Conservation (phyloP, 176 grass and related monocot genomes). For the Oryza rufipogon region DNA sequence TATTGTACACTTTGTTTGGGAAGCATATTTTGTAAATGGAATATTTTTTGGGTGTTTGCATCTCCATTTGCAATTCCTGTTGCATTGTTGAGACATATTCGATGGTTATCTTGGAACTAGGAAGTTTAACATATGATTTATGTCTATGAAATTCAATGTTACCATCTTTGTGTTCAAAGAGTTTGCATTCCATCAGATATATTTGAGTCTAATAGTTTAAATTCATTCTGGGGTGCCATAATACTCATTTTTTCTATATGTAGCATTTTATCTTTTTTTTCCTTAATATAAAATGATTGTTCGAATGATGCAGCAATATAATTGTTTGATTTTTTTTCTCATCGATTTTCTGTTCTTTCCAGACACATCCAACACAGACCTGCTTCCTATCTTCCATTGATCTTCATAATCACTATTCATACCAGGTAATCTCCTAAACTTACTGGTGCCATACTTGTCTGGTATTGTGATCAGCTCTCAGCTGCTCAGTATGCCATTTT, state of each 20-base stretch:
- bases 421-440: constrained; percentile 65
- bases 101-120: constrained; percentile 1
- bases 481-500: background rate
- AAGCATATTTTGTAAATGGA: constrained; percentile 17
- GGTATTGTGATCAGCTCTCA: constrained; percentile 27
- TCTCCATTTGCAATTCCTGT: background rate
- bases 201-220: background rate
- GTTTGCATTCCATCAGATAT: constrained; percentile 6
- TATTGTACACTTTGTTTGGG: constrained; percentile 15
- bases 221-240: background rate
- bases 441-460: constrained; percentile 19
- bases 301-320: background rate
- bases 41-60: constrained; percentile 16
- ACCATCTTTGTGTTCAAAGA: background rate
- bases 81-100: background rate
- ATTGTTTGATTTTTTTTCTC: background rate
- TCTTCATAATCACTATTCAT: constrained; percentile 99
- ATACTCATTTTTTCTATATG: background rate
- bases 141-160: background rate
- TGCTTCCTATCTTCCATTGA: constrained; percentile 99
- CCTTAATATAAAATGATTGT: background rate
- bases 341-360: constrained; percentile 35
- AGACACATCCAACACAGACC: constrained; percentile 98
- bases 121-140: background rate
- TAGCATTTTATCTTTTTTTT: background rate